Percentiles rank a stretch among this genome's conserved stretches.
These are phyloP conservation scores for Bacterosira constricta DNA, from an alignment of 108 stramenopile genomes.

Conservation along the genomic window DNA sequence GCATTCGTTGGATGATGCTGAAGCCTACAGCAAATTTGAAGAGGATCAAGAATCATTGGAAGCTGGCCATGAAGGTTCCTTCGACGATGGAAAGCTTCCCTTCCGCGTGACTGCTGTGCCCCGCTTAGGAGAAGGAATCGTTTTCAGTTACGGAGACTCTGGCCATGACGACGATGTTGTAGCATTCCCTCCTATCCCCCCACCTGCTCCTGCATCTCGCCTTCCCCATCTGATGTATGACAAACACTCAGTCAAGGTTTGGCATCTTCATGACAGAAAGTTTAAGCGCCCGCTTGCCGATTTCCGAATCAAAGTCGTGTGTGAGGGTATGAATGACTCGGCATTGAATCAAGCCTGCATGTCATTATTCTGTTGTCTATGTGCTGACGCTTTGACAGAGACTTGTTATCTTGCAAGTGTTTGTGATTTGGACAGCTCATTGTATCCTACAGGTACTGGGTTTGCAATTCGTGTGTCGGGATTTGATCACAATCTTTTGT, in stretches of 20 bases:
- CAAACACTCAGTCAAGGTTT: conserved; percentile 67
- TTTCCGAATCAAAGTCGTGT: conserved; percentile 65
- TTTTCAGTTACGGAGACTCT: conserved; percentile 69
- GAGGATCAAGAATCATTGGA: conserved; percentile 20
- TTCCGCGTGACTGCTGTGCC: conserved; percentile 73
- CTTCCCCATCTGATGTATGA: conserved; percentile 70
- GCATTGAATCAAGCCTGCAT: conserved; percentile 76
- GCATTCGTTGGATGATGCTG: conserved; percentile 64
- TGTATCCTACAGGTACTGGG: conserved; percentile 65
- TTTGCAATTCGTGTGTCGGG: conserved; percentile 75
- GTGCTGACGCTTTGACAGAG: conserved; percentile 71
- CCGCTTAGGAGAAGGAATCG: conserved; percentile 60
- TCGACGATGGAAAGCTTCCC: conserved; percentile 71
- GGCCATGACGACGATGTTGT: conserved; percentile 74
- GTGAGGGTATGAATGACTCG: conserved; percentile 63
- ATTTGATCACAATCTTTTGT: conserved; percentile 81
- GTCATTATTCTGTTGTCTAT: conserved; percentile 69
- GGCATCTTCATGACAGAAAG: conserved; percentile 84
- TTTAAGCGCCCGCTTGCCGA: conserved; percentile 86
- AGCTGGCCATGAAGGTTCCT: conserved; percentile 71
- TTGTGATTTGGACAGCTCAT: conserved; percentile 68
- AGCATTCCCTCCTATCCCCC: conserved; percentile 78
- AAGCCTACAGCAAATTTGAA: conserved; percentile 19
- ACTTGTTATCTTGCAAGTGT: conserved; percentile 74
- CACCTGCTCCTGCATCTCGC: conserved; percentile 53